Evolutionary conservation across 1,139 yeast species (phyloP).

Genomic region (Lodderomyces parapsilosis): DNA sequence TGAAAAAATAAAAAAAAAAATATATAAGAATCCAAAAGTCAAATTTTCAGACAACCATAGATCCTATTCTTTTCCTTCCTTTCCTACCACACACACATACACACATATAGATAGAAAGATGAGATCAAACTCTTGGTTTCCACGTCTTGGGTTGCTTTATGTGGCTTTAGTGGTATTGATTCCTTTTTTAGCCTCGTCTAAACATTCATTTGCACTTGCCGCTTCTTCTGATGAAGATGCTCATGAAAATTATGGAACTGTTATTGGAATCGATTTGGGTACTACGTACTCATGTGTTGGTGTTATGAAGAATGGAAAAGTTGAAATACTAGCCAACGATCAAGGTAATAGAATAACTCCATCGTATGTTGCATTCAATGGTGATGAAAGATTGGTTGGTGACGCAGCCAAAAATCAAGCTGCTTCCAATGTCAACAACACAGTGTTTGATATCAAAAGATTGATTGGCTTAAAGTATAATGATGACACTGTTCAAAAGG

Average conservation of each 20-base stretch:
- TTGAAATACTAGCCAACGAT: conserved; percentile 89
- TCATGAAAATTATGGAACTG: conserved; percentile 69
- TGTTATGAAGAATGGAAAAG: conserved; percentile 88
- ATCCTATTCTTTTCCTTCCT: conserved; percentile 2
- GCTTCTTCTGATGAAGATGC: conserved; percentile 34
- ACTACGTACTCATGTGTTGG: conserved; percentile 91
- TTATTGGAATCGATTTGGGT: conserved; percentile 86
- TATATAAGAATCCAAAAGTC: not conserved
- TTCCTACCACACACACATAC: not conserved
- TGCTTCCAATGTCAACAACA: conserved; percentile 74
- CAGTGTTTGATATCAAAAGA: conserved; percentile 84
- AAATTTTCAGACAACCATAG: not conserved
- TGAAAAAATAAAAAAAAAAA: not conserved
- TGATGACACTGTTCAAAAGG: conserved; percentile 78
- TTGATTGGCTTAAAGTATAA: conserved; percentile 76
- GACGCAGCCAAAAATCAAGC: conserved; percentile 96
- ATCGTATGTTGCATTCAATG: conserved; percentile 83
- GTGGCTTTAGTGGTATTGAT: conserved; percentile 31
- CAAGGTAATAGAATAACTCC: conserved; percentile 97
- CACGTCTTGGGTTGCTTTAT: conserved; percentile 17
- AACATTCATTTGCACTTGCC: conserved; percentile 20
- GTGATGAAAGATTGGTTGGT: conserved; percentile 85
- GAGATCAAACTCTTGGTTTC: conserved; percentile 14
- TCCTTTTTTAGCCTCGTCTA: conserved; percentile 48
- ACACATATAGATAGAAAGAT: conserved; percentile 5